Evolutionary conservation across 306 rosid species (phyloP).

Genomic region (Pyrus communis): DNA sequence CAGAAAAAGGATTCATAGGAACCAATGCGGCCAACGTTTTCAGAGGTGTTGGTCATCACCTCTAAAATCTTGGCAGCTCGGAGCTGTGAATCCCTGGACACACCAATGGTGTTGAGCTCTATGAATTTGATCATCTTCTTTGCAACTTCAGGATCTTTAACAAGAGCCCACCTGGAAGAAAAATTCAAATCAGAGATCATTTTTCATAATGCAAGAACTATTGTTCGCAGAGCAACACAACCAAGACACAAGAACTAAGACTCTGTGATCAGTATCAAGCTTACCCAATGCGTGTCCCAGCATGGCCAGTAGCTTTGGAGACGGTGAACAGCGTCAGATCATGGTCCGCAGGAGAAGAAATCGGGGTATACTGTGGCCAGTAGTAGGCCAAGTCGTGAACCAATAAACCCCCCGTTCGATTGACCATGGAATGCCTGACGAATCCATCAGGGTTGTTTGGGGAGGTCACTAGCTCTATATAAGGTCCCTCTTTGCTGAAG

Average conservation of each 20-base stretch:
- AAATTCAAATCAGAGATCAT: not conserved
- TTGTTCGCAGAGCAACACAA: not conserved
- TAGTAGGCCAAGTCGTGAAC: slow-evolving; percentile 85
- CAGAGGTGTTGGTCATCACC: slow-evolving; percentile 42
- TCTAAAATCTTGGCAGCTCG: slow-evolving; percentile 73
- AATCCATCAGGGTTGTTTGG: slow-evolving; percentile 96
- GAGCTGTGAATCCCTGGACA: slow-evolving; percentile 83
- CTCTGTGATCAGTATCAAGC: not conserved
- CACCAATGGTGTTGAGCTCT: slow-evolving; percentile 77
- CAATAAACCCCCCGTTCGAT: slow-evolving; percentile 45
- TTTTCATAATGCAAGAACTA: not conserved
- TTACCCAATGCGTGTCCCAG: slow-evolving; percentile 88
- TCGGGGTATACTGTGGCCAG: slow-evolving; percentile 96
- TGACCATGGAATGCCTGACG: slow-evolving; percentile 43
- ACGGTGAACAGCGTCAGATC: slow-evolving; percentile 69
- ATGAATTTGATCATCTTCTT: slow-evolving; percentile 68
- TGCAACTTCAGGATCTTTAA: slow-evolving; percentile 58
- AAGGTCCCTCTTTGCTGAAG: slow-evolving; percentile 45
- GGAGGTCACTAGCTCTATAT: slow-evolving; percentile 79
- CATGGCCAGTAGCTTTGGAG: slow-evolving; percentile 85
- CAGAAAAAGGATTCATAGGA: slow-evolving; percentile 43
- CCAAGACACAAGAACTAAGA: not conserved
- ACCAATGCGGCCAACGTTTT: slow-evolving; percentile 10
- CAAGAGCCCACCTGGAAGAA: slow-evolving; percentile 73
- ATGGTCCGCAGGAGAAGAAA: slow-evolving; percentile 47